Base-by-base conservation (phyloP, 257 asterid species). In the Verbena officinalis region DNA sequence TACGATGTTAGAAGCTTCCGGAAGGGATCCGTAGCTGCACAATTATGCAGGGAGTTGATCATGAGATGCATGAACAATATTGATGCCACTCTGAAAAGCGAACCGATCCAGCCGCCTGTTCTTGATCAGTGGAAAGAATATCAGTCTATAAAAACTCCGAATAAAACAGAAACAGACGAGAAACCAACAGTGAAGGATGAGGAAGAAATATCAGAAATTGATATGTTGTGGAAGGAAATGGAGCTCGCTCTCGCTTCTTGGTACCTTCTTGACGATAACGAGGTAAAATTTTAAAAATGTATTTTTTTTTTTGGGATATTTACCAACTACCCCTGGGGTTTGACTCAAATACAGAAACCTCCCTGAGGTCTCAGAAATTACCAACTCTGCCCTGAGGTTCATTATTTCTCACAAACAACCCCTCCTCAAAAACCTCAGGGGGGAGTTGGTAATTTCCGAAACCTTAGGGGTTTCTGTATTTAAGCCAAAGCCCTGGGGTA, bases 191-290 rank as follows among this genome's bases (percentile, higher is more conserved):
- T 5, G 33, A 56, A 66, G 17, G 44, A 67, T 5, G 86, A 82
- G 17, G 97, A 87, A 73, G 96, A 88, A 54, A 4, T 85, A 30
- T 86, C 97, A 0, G 99, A 94, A 73, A 74, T 90, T 15, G 96
- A 90, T 65, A 81, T 80, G 87, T 50, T 94, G 62, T 94, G 99
- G 99, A 86, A 88, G 71, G 99, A 90, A 75, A 90, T 94, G 97
- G 97, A 90, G 66, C 77, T 90, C 5, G 97, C 97, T 27, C 51
- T 94, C 64, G 99, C 96, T 10, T 88, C 99, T 3, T 85, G 81
- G 82, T 88, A 83, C 68, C 80, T 90, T 21, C 81, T 83, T 13
- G 96, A 94, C n/a, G 90, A 83, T 30, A 75, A 55, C 50, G 96
- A 86, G 96, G 99, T 90, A 77, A 19, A 55, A 10, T 14, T 64